These are phyloP conservation scores for Tubosaeta sp. DNA, from an alignment of 768 basidiomycete species.

Conservation along the genomic window DNA sequence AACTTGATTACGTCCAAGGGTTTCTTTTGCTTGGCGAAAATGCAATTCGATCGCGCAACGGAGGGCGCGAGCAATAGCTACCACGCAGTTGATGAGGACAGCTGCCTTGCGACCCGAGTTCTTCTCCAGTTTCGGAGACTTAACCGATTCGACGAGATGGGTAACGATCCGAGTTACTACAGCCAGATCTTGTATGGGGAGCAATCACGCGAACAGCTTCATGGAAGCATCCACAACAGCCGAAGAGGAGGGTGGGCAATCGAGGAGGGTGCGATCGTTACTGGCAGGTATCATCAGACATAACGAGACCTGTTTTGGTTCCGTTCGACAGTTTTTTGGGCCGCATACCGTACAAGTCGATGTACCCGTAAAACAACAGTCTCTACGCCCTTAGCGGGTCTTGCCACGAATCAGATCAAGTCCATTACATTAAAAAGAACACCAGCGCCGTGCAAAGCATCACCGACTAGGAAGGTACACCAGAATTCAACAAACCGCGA, in stretches of 20 bases:
- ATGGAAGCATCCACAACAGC: slow-evolving; percentile 86
- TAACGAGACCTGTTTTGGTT: too few relatives aligned
- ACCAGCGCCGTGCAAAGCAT: too few relatives aligned
- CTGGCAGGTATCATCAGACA: slow-evolving; percentile 49
- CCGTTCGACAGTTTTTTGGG: too few relatives aligned
- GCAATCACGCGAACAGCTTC: slow-evolving; percentile 75
- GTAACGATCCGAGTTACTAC: slow-evolving; percentile 52
- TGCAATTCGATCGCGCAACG: slow-evolving; percentile 49
- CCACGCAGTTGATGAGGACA: slow-evolving; percentile 71
- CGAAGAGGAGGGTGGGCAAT: slow-evolving; percentile 73
- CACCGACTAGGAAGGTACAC: too few relatives aligned
- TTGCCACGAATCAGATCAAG: too few relatives aligned
- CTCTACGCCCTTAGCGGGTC: too few relatives aligned
- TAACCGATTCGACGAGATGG: slow-evolving; percentile 58
- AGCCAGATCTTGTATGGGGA: slow-evolving; percentile 70
- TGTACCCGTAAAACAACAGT: too few relatives aligned
- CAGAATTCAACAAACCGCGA: too few relatives aligned
- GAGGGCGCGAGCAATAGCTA: slow-evolving; percentile 70
- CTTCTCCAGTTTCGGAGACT: slow-evolving; percentile 77
- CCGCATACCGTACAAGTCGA: too few relatives aligned
- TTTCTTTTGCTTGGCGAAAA: slow-evolving; percentile 58
- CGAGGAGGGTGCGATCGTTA: slow-evolving; percentile 44
- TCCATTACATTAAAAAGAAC: too few relatives aligned
- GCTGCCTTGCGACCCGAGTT: slow-evolving; percentile 86
- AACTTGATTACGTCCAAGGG: slow-evolving; percentile 61